Evolutionary conservation across 108 stramenopile genomes (phyloP), one percentile per base, ranked within the genome.

Genomic region (Seminavis robusta): DNA sequence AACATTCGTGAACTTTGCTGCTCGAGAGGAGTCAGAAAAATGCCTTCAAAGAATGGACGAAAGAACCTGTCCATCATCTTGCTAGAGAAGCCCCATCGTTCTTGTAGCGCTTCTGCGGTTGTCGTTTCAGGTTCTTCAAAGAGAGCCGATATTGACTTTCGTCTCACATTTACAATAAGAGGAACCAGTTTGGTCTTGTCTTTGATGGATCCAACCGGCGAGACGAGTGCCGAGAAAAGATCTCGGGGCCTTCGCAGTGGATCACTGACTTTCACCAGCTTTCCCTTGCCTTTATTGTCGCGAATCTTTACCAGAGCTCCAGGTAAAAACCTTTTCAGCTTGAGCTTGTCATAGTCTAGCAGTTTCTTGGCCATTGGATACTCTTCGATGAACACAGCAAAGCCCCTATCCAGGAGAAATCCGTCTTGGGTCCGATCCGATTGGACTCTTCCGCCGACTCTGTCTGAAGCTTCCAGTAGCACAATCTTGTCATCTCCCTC

Each of bases 301-400:
- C n/a, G n/a, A 8, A 85, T 33, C 56, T 84, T 87, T 21, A 94
- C 84, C 3, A 79, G 45, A 3, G 92, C 84, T n/a, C 92, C 92
- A 0, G 92, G 92, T 3, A 76, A 20, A 39, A 90, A 94, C 47
- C 61, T 59, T 34, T 57, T 43, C 45, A 94, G 46, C 16, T 77
- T 41, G 8, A 94, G 60, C n/a, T 63, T 65, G 42, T 79, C 61
- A 50, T 77, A 86, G 52, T 90, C 86, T 3, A 90, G 52, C 19
- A 90, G 30, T 38, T 56, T 45, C 66, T 81, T 67, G 20, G 80
- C 73, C 16, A 39, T 15, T 17, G 92, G 92, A 64, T 94, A 94
- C 52, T 87, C 71, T 47, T 90, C 84, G 47, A 94, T 84, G 58
- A 94, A 90, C 4, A 94, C 92, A 26, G 92, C 92, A 65, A 90